phyloP scores from a whole-genome alignment of 2,329 filamentous ascomycete species.

The Aaosphaeria pasadenensis region DNA sequence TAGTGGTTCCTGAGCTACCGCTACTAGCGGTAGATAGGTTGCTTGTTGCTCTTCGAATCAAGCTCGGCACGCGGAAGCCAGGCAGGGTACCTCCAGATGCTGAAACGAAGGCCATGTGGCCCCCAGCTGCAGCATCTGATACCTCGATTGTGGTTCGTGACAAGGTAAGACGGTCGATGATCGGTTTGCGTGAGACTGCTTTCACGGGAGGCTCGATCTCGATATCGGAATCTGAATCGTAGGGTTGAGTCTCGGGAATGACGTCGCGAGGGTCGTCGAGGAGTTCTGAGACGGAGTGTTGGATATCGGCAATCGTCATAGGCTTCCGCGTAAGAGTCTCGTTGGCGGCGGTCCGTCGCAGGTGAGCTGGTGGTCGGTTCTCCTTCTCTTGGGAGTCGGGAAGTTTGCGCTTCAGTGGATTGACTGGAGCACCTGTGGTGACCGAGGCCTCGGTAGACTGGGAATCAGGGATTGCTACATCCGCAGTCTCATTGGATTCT shows the following conservation, averaged over 20 bases:
- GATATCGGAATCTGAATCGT: constrained; percentile 40
- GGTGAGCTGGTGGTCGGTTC: constrained; percentile 53
- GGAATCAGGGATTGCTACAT: constrained; percentile 36
- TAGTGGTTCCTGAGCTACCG: constrained; percentile 31
- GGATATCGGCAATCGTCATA: constrained; percentile 73
- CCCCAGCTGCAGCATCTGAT: constrained; percentile 18
- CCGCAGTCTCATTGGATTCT: constrained; percentile 8
- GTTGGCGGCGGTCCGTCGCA: constrained; percentile 58
- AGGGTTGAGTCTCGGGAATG: constrained; percentile 54
- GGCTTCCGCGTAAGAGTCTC: constrained; percentile 59
- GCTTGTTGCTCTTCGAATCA: constrained; percentile 72
- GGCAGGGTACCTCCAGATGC: constrained; percentile 34
- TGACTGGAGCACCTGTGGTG: constrained; percentile 11
- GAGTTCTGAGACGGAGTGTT: constrained; percentile 77
- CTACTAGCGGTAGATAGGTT: constrained; percentile 32
- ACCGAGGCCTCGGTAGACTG: constrained; percentile 26
- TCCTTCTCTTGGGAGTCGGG: constrained; percentile 41
- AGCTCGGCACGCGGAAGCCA: constrained; percentile 64
- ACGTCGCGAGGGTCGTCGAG: constrained; percentile 62
- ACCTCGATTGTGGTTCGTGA: constrained; percentile 49
- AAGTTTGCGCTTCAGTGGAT: constrained; percentile 40
- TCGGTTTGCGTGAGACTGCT: constrained; percentile 35
- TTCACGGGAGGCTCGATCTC: constrained; percentile 35
- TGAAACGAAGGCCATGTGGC: constrained; percentile 56
- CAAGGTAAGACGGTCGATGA: constrained; percentile 73